phyloP scores from a whole-genome alignment of 345 rosid species.

The Nasturtium officinale region DNA sequence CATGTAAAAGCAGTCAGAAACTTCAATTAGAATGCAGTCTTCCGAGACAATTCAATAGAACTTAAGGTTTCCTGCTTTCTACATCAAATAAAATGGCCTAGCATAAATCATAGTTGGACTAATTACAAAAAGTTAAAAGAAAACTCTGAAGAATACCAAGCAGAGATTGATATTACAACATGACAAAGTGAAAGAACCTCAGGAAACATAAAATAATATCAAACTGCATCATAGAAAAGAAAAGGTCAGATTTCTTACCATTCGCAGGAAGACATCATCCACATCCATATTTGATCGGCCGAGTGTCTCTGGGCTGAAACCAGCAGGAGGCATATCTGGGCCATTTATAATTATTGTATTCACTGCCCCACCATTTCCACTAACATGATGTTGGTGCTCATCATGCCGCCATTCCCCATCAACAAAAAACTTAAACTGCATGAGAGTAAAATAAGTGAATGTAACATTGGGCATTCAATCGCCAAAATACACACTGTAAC shows the following conservation, averaged over 20 bases:
- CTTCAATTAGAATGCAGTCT: slow-evolving; percentile 16
- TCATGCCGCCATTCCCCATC: slow-evolving; percentile 97
- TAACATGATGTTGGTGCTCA: slow-evolving; percentile 65
- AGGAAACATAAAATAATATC: neutral
- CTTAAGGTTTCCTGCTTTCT: slow-evolving; percentile 1
- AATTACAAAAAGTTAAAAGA: neutral
- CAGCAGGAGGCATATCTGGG: slow-evolving; percentile 48
- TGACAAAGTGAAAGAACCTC: neutral
- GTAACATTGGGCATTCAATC: slow-evolving; percentile 24
- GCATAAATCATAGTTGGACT: slow-evolving; percentile 6
- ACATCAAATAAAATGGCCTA: slow-evolving; percentile 15
- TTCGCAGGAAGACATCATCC: slow-evolving; percentile 57
- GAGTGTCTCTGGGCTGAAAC: slow-evolving; percentile 45
- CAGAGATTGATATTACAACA: neutral
- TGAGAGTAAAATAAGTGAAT: slow-evolving; percentile 34
- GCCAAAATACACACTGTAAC: neutral
- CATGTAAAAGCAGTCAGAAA: slow-evolving; percentile 36
- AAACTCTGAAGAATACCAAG: neutral
- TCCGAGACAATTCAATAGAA: slow-evolving; percentile 8
- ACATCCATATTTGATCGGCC: slow-evolving; percentile 74
- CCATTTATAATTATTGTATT: slow-evolving; percentile 65
- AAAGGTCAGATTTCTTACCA: slow-evolving; percentile 48
- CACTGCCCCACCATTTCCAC: slow-evolving; percentile 64
- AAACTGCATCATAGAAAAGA: slow-evolving; percentile 3
- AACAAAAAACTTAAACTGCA: slow-evolving; percentile 87